Conservation (phyloP, 129 eudicot species). For the Artemisia annua region DNA sequence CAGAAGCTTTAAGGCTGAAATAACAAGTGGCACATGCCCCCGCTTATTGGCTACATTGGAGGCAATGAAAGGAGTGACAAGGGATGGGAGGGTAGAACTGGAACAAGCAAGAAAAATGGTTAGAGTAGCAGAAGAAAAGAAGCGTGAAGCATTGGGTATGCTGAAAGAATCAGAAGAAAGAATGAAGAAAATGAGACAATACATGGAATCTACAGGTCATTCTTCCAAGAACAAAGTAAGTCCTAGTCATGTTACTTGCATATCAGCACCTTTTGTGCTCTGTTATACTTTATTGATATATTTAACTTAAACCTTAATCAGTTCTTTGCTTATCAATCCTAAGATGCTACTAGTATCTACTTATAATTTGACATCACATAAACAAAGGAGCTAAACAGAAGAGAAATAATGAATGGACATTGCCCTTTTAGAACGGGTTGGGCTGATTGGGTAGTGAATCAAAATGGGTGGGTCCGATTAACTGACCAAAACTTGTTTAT, state of each 20-base stretch:
- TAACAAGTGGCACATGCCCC: slow-evolving; percentile 49
- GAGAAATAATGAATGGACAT: slow-evolving; percentile 8
- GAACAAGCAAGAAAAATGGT: slow-evolving; percentile 53
- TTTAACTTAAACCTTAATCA: slow-evolving; percentile 1
- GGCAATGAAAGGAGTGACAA: slow-evolving; percentile 58
- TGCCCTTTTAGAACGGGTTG: no score
- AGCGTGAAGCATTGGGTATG: slow-evolving; percentile 47
- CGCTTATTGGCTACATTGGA: slow-evolving; percentile 50
- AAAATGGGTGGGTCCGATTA: no score
- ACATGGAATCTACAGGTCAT: slow-evolving; percentile 31
- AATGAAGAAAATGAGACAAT: slow-evolving; percentile 39
- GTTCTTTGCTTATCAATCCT: slow-evolving; percentile 1
- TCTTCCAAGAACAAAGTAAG: slow-evolving; percentile 47
- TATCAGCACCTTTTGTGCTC: slow-evolving; percentile 2
- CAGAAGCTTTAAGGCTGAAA: slow-evolving; percentile 49
- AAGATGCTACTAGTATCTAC: slow-evolving; percentile 2
- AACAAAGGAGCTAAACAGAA: background rate
- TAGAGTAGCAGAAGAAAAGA: slow-evolving; percentile 52
- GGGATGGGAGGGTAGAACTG: slow-evolving; percentile 49
- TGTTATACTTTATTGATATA: slow-evolving; percentile 12
- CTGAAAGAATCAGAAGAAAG: slow-evolving; percentile 60
- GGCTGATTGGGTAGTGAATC: no score
- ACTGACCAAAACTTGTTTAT: no score
- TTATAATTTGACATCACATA: background rate
- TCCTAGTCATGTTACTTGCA: background rate